Base-by-base conservation (phyloP, 169 alveolate genomes). In the Plasmodium gonderi region DNA sequence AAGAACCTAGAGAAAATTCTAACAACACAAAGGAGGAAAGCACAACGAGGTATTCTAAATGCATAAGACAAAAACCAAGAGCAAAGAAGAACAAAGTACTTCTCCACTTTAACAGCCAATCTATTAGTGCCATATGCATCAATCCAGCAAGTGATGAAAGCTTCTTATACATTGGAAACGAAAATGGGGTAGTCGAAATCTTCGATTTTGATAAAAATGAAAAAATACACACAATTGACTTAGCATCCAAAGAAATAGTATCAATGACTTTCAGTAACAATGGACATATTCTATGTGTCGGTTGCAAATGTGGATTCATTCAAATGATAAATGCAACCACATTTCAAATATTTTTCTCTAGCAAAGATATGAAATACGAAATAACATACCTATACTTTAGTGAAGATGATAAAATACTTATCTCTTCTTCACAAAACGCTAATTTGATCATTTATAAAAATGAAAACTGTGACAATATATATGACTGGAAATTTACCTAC, bases 361-460 rank as follows among this genome's bases (percentile, higher is more conserved):
- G 93, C 79, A 87, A 60, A 76, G 93, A 87, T 36, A 75, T 87
- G 80, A 87, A 87, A n/a, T 77, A 87, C 51, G 80, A 87, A 75
- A 78, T 87, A 4, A 40, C 69, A 3, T 87, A 54, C 68, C 68
- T 87, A 17, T 75, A 64, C 68, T 87, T 87, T 78, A 87, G 93
- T 64, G 90, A 87, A 8, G 93, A 87, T 87, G 93, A 87, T 8
- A 74, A 64, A 11, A 54, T 87, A 40, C 72, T 87, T 14, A 23
- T 87, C 33, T 75, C 74, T n/a, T 75, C 80, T 20, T 75, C 93
- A 3, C n/a, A 14, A 38, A 54, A 87, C 68, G 93, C 60, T 54
- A 87, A 87, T 87, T 45, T 87, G 45, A 77, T 87, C 14, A 87
- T 87, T 75, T 87, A 87, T 38, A 87, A 76, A 87, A 87, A 87